Evolutionary conservation across 2,329 filamentous ascomycete genomes (phyloP).

Genomic region (Cucurbitaria berberidis): DNA sequence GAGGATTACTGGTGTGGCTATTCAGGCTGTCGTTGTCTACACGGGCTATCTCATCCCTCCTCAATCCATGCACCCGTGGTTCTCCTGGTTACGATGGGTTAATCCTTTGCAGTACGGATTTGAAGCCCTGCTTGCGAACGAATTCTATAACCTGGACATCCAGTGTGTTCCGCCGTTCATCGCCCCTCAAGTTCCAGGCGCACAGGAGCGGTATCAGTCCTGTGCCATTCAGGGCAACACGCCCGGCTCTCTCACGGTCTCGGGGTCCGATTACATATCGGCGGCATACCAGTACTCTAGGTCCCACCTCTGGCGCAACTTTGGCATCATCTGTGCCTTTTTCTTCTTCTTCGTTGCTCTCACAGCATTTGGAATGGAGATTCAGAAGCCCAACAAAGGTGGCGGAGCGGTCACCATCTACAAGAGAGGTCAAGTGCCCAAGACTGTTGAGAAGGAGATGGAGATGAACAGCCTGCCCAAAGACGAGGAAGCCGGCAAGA

Average conservation of each 20-base stretch:
- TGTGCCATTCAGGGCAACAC: constrained; percentile 65
- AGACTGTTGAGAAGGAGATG: constrained; percentile 63
- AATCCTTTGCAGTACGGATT: constrained; percentile 72
- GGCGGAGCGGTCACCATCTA: constrained; percentile 66
- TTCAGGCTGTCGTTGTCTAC: constrained; percentile 50
- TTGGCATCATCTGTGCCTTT: constrained; percentile 60
- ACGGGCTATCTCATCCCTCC: constrained; percentile 50
- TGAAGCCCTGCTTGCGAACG: constrained; percentile 71
- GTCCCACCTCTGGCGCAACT: constrained; percentile 66
- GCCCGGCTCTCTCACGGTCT: constrained; percentile 60
- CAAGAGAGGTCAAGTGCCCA: constrained; percentile 69
- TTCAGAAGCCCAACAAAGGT: constrained; percentile 64
- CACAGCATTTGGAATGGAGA: constrained; percentile 53
- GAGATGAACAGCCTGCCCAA: constrained; percentile 55
- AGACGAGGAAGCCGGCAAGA: constrained; percentile 60
- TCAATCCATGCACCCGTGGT: constrained; percentile 50
- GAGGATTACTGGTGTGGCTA: constrained; percentile 49
- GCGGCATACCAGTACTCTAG: constrained; percentile 62
- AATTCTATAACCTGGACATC: constrained; percentile 67
- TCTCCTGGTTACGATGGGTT: constrained; percentile 50
- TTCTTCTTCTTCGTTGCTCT: constrained; percentile 58
- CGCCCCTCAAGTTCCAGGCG: constrained; percentile 60
- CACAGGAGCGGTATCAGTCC: constrained; percentile 59
- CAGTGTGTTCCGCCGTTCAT: constrained; percentile 62
- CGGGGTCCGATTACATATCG: constrained; percentile 63